Conservation (phyloP, 257 asterid species). For the Nicotiana tabacum region DNA sequence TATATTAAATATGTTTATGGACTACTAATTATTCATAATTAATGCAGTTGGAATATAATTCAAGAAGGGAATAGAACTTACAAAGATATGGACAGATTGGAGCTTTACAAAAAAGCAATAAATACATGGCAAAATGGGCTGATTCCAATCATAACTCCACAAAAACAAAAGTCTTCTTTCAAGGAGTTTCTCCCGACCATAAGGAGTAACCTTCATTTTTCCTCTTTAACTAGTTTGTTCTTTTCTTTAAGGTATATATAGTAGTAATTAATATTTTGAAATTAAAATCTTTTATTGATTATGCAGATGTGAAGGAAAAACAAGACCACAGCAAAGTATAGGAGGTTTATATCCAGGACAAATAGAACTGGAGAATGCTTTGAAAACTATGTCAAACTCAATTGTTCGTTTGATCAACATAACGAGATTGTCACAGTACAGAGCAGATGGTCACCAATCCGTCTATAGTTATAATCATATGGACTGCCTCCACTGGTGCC, state of each 20-base stretch:
- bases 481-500: conserved; percentile 35
- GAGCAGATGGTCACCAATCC: conserved; percentile 30
- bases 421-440: conserved; percentile 20
- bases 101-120: conserved; percentile 41
- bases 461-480: conserved; percentile 1
- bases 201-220: conserved; percentile 24
- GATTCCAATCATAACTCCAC: conserved; percentile 32
- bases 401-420: conserved; percentile 20
- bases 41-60: conserved; percentile 52
- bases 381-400: conserved; percentile 18
- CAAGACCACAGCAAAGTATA: conserved; percentile 1
- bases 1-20: neutral
- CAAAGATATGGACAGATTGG: conserved; percentile 44
- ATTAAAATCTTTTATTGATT: neutral
- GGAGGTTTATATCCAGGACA: conserved; percentile 12
- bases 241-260: neutral
- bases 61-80: conserved; percentile 26
- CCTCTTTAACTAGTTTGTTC: neutral
- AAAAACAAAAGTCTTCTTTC: conserved; percentile 42
- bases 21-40: neutral
- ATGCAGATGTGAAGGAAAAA: conserved; percentile 11
- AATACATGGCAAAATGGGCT: conserved; percentile 51
- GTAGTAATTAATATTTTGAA: neutral
- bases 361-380: conserved; percentile 15
- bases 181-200: conserved; percentile 64